Conservation (phyloP, 2,329 filamentous ascomycete species). For the Aspergillus hiratsukae region DNA sequence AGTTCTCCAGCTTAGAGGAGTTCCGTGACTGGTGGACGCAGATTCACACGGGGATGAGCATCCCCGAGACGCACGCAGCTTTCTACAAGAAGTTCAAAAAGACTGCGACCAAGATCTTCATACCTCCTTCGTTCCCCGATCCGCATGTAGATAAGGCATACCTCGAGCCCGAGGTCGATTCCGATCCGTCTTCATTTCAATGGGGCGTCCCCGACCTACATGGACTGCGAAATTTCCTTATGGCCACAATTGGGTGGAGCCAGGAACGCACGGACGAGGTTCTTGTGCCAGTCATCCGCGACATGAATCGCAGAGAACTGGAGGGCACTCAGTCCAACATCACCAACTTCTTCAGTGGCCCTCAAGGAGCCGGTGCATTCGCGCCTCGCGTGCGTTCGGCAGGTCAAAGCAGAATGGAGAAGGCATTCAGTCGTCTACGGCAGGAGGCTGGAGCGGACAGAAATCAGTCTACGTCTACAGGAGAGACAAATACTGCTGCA, state of each 20-base stretch:
- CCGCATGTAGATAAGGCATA: slow-evolving; percentile 77
- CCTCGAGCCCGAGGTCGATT: slow-evolving; percentile 78
- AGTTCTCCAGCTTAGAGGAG: slow-evolving; percentile 68
- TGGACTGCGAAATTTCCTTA: slow-evolving; percentile 76
- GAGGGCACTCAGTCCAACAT: slow-evolving; percentile 97
- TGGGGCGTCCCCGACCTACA: slow-evolving; percentile 96
- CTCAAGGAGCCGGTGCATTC: slow-evolving; percentile 56
- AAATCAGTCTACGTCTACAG: slow-evolving; percentile 11
- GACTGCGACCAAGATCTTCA: slow-evolving; percentile 78
- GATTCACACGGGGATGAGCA: slow-evolving; percentile 66
- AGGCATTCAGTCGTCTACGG: slow-evolving; percentile 65
- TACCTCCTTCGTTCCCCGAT: slow-evolving; percentile 76
- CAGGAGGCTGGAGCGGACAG: slow-evolving; percentile 44
- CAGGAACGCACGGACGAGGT: slow-evolving; percentile 93
- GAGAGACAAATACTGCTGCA: slow-evolving; percentile 1
- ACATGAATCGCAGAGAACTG: slow-evolving; percentile 83
- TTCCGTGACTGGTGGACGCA: slow-evolving; percentile 86
- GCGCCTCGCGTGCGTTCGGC: slow-evolving; percentile 61
- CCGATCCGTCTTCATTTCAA: slow-evolving; percentile 71
- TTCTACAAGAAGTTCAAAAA: slow-evolving; percentile 87
- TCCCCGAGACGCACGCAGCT: slow-evolving; percentile 50
- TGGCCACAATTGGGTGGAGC: slow-evolving; percentile 88
- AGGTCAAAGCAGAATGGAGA: slow-evolving; percentile 69
- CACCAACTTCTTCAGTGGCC: slow-evolving; percentile 81
- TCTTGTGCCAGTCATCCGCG: slow-evolving; percentile 86